phyloP scores from a whole-genome alignment of 768 basidiomycete species.

The Boletus eberwhitei region DNA sequence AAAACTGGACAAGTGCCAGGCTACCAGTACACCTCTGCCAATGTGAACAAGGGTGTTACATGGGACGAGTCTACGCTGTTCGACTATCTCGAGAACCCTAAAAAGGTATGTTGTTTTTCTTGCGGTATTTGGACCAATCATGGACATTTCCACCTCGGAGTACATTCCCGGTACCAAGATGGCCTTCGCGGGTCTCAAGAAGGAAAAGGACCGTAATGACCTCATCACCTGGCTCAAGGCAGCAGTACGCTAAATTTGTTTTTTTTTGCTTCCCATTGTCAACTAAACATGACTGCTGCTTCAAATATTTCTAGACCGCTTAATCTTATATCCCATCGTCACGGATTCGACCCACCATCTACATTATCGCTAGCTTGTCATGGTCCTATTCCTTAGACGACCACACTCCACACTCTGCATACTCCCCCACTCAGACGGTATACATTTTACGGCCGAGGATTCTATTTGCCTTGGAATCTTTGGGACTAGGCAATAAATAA shows the following conservation, averaged over 20 bases:
- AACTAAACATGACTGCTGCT: not conserved
- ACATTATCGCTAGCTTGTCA: constrained; percentile 17
- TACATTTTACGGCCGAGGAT: not conserved
- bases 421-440: constrained; percentile 31
- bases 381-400: constrained; percentile 38
- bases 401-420: constrained; percentile 24
- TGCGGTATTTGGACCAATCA: not conserved
- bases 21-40: constrained; percentile 91
- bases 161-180: constrained; percentile 98
- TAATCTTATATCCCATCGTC: constrained; percentile 19
- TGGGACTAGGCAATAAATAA: constrained; percentile 7
- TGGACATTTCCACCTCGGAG: constrained; percentile 33
- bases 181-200: constrained; percentile 98
- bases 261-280: not conserved
- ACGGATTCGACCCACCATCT: constrained; percentile 13
- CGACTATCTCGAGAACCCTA: constrained; percentile 95
- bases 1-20: constrained; percentile 82
- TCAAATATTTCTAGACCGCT: constrained; percentile 19
- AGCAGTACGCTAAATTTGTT: constrained; percentile 43
- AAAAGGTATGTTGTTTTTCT: constrained; percentile 61
- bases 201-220: constrained; percentile 96
- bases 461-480: not conserved
- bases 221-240: constrained; percentile 83
- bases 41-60: constrained; percentile 87
- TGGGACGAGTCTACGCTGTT: constrained; percentile 92